These are phyloP conservation scores for Aegilops sharonensis DNA, from an alignment of 176 grass and related monocot species.

Conservation along the genomic window DNA sequence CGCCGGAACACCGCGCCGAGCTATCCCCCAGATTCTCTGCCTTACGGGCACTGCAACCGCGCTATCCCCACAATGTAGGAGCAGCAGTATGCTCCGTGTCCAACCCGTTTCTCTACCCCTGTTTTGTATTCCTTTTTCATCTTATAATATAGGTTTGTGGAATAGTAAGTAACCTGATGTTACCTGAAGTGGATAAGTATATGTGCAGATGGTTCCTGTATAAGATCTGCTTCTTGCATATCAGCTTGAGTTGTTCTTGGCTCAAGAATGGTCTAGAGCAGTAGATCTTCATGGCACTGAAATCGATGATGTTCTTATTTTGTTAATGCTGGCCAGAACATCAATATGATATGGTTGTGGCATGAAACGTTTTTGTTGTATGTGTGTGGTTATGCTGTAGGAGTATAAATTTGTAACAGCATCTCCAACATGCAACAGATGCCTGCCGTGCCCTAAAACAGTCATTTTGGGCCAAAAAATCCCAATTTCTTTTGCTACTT, in stretches of 20 bases:
- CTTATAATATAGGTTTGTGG: constrained; percentile 59
- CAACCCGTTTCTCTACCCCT: constrained; percentile 22
- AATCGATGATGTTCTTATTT: neutral
- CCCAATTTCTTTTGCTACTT: too few relatives aligned
- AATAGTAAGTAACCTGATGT: constrained; percentile 36
- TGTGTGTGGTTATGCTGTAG: neutral
- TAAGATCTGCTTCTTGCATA: constrained; percentile 31
- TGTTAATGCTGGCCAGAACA: constrained; percentile 2
- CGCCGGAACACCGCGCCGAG: neutral
- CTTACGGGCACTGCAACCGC: neutral
- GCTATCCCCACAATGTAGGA: constrained; percentile 4
- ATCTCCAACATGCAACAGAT: too few relatives aligned
- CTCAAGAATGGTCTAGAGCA: neutral
- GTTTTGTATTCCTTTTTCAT: constrained; percentile 35
- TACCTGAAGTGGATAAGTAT: constrained; percentile 39
- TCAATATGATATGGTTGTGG: neutral
- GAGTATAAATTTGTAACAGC: too few relatives aligned
- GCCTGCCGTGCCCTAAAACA: too few relatives aligned
- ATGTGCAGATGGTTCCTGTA: constrained; percentile 34
- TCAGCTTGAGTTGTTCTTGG: constrained; percentile 11
- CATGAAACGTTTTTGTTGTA: neutral
- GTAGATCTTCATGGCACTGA: neutral
- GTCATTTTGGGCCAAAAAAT: too few relatives aligned
- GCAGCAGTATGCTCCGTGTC: constrained; percentile 33
- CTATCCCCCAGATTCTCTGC: neutral